Conservation (phyloP, 257 asterid species). For the Eucommia ulmoides region DNA sequence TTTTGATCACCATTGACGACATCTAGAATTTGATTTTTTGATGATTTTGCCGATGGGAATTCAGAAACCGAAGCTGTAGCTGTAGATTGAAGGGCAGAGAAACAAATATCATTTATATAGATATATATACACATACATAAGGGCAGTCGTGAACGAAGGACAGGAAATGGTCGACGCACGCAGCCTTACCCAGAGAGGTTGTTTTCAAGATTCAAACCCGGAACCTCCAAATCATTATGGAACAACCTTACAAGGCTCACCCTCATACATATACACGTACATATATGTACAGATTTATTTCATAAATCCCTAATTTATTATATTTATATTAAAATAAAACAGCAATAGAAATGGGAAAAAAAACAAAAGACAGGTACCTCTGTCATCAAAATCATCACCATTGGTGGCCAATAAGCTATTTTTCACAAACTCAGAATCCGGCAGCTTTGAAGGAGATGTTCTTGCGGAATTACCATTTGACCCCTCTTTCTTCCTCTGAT, state of each 20-base stretch:
- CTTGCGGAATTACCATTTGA: conserved; percentile 81
- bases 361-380: conserved; percentile 21
- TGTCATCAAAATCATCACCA: conserved; percentile 43
- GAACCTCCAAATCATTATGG: too few relatives aligned
- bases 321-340: too few relatives aligned
- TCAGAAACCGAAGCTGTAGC: conserved; percentile 17
- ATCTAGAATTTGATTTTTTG: conserved; percentile 6
- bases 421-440: conserved; percentile 68
- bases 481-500: conserved; percentile 65
- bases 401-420: conserved; percentile 61
- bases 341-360: neutral
- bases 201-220: too few relatives aligned
- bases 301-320: too few relatives aligned
- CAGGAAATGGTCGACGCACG: too few relatives aligned
- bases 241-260: too few relatives aligned
- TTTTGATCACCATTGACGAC: conserved; percentile 13
- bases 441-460: conserved; percentile 80
- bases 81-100: conserved; percentile 8
- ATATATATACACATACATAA: neutral
- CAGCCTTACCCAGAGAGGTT: too few relatives aligned
- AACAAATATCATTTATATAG: neutral
- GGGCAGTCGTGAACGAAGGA: too few relatives aligned
- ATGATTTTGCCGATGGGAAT: conserved; percentile 5
- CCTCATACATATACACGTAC: too few relatives aligned
- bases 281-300: too few relatives aligned